Evolutionary conservation across 495 filamentous ascomycete genomes (phyloP).

Genomic region (Rhizodiscina lignyota): DNA sequence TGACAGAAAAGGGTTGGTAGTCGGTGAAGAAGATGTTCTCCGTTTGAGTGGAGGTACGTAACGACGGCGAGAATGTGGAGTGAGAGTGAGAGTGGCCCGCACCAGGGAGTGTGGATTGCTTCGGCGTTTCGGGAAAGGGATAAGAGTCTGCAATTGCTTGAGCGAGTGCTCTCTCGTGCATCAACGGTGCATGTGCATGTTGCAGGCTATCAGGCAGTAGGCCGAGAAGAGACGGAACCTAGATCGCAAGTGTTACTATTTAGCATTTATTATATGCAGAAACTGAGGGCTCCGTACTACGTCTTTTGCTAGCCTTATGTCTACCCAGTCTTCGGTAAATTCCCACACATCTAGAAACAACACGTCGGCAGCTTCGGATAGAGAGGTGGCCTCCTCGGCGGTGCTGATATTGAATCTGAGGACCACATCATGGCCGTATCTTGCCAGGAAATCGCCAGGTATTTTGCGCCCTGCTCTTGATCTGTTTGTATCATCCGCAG

Average conservation of each 20-base stretch:
- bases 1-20: constrained; percentile 68
- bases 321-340: constrained; percentile 67
- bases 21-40: constrained; percentile 73
- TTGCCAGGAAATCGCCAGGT: constrained; percentile 28
- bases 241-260: constrained; percentile 1
- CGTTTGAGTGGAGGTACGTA: constrained; percentile 10
- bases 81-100: constrained; percentile 11
- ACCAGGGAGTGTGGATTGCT: constrained; percentile 11
- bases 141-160: constrained; percentile 65
- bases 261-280: no score
- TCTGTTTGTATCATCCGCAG: constrained; percentile 1
- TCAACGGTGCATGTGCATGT: constrained; percentile 53
- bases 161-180: constrained; percentile 53
- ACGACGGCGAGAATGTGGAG: constrained; percentile 10
- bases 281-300: no score
- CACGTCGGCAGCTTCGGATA: constrained; percentile 56
- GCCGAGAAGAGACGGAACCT: constrained; percentile 66
- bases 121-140: constrained; percentile 23
- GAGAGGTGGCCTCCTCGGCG: constrained; percentile 48
- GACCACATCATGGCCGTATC: constrained; percentile 71
- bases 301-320: constrained; percentile 64
- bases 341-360: constrained; percentile 86
- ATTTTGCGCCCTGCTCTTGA: not conserved
- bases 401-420: constrained; percentile 70
- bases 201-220: constrained; percentile 64